Conservation (phyloP, 306 rosid genomes). For the Alnus glutinosa region DNA sequence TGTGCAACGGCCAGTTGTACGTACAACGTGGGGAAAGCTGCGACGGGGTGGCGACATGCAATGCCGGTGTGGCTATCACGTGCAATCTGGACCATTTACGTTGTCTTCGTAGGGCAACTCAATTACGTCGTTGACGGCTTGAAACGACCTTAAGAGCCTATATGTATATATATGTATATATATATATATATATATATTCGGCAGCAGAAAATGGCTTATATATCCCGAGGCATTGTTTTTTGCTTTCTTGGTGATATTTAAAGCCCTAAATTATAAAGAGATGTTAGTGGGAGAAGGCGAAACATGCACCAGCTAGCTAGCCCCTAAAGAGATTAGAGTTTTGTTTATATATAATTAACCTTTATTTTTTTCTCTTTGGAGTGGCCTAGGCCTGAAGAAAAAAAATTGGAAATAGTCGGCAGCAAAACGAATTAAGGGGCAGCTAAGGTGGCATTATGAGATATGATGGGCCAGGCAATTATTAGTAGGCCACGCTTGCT, state of each 20-base stretch:
- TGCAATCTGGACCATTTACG: slow-evolving; percentile 63
- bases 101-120: slow-evolving; percentile 17
- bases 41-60: slow-evolving; percentile 32
- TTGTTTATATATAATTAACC: background rate
- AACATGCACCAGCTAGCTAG: slow-evolving; percentile 23
- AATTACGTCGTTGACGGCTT: background rate
- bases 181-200: too few relatives aligned
- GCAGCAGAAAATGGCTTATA: too few relatives aligned
- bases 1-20: slow-evolving; percentile 46
- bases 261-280: background rate
- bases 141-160: too few relatives aligned
- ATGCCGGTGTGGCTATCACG: slow-evolving; percentile 41
- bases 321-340: slow-evolving; percentile 23
- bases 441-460: slow-evolving; percentile 42
- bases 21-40: slow-evolving; percentile 31
- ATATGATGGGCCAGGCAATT: slow-evolving; percentile 57
- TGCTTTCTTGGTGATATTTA: background rate
- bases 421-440: slow-evolving; percentile 33
- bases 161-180: too few relatives aligned
- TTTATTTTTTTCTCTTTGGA: slow-evolving; percentile 8
- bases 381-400: background rate
- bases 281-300: slow-evolving; percentile 30
- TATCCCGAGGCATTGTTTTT: too few relatives aligned
- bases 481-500: slow-evolving; percentile 57
- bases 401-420: slow-evolving; percentile 22